Conservation (phyloP, 306 rosid species). For the Alnus glutinosa region DNA sequence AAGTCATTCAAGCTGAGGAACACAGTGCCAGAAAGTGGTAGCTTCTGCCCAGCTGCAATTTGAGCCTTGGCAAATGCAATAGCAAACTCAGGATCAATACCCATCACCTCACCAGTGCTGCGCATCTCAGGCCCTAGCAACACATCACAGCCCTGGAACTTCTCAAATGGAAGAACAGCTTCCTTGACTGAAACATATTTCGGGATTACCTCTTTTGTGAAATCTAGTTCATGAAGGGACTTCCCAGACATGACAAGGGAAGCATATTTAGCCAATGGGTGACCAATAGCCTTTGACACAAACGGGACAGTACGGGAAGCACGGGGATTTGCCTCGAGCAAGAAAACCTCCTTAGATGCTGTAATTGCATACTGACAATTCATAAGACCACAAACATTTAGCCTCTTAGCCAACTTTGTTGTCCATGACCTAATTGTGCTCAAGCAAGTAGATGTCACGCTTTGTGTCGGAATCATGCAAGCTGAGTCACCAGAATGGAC, state of each 20-base stretch:
- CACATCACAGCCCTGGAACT: slow-evolving; percentile 90
- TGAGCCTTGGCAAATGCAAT: slow-evolving; percentile 97
- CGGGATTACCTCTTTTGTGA: slow-evolving; percentile 86
- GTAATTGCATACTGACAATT: slow-evolving; percentile 96
- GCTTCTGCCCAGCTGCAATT: slow-evolving; percentile 87
- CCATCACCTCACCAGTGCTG: slow-evolving; percentile 99
- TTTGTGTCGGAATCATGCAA: slow-evolving; percentile 84
- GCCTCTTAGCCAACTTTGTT: slow-evolving; percentile 68
- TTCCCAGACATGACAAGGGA: slow-evolving; percentile 97
- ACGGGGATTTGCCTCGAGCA: slow-evolving; percentile 95
- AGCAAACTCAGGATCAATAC: slow-evolving; percentile 72
- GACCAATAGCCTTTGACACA: slow-evolving; percentile 95
- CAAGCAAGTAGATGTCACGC: slow-evolving; percentile 70
- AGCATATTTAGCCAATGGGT: slow-evolving; percentile 95
- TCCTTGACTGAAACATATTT: slow-evolving; percentile 86
- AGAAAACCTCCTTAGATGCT: slow-evolving; percentile 67
- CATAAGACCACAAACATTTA: slow-evolving; percentile 93
- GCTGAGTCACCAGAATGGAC: slow-evolving; percentile 99
- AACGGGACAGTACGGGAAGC: slow-evolving; percentile 95
- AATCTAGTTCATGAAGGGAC: slow-evolving; percentile 70
- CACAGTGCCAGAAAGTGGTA: slow-evolving; percentile 80
- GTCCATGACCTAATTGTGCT: slow-evolving; percentile 89
- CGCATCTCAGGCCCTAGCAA: slow-evolving; percentile 98
- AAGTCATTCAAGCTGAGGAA: slow-evolving; percentile 89
- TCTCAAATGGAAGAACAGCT: slow-evolving; percentile 96